Conservation (phyloP, 2,329 filamentous ascomycete genomes). For the Fusarium oligoseptatum region DNA sequence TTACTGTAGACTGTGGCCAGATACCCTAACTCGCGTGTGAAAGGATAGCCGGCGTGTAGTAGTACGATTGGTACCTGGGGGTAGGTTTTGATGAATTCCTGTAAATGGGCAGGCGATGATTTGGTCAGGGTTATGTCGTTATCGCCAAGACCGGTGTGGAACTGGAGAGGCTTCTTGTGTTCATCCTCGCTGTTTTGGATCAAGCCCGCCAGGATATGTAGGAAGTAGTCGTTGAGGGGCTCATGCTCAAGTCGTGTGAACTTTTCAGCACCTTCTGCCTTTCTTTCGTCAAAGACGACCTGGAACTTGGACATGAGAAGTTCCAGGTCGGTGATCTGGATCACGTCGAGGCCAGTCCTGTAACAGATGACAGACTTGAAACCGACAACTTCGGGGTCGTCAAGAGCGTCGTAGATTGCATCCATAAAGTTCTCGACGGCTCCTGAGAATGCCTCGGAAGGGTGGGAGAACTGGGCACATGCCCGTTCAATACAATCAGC, state of each 20-base stretch:
- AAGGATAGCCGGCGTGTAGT: conserved; percentile 86
- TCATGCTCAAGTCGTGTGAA: conserved; percentile 72
- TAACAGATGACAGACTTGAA: conserved; percentile 92
- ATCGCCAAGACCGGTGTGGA: conserved; percentile 87
- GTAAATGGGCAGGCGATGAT: conserved; percentile 81
- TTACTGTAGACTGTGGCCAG: conserved; percentile 83
- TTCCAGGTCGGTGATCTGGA: conserved; percentile 57
- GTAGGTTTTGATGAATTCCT: conserved; percentile 78
- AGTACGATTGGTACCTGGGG: conserved; percentile 80
- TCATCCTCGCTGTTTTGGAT: conserved; percentile 62
- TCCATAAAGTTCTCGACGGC: conserved; percentile 55
- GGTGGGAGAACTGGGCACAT: conserved; percentile 49
- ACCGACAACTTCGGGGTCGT: conserved; percentile 76
- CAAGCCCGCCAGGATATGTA: conserved; percentile 72
- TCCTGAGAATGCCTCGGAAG: conserved; percentile 47
- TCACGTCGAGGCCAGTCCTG: conserved; percentile 77
- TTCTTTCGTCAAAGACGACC: conserved; percentile 49
- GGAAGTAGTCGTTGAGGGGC: conserved; percentile 76
- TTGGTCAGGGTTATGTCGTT: conserved; percentile 79
- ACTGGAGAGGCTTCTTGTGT: conserved; percentile 80
- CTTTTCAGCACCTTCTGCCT: conserved; percentile 29
- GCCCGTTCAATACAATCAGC: conserved; percentile 69
- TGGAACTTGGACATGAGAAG: conserved; percentile 56
- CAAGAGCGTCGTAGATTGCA: conserved; percentile 68
- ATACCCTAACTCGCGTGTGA: conserved; percentile 82